phyloP scores from a whole-genome alignment of 768 basidiomycete species.

The Boletus sp. region DNA sequence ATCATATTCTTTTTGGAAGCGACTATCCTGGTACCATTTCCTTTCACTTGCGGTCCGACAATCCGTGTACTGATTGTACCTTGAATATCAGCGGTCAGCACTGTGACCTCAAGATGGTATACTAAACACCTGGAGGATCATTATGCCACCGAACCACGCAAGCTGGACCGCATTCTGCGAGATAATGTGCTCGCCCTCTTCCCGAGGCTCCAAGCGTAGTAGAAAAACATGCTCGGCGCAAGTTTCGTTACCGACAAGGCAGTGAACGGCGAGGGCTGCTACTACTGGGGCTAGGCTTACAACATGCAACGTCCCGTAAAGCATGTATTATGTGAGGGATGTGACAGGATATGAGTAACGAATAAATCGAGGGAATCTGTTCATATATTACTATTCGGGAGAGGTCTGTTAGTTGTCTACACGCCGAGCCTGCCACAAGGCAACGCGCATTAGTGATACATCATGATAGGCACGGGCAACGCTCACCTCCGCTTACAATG shows the following conservation, averaged over 20 bases:
- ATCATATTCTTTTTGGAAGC: constrained; percentile 66
- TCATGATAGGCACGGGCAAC: not conserved
- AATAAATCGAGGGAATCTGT: constrained; percentile 26
- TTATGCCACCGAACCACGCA: constrained; percentile 40
- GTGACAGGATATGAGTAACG: constrained; percentile 23
- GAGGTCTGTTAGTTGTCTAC: constrained; percentile 32
- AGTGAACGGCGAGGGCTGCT: not conserved
- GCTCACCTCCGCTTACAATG: constrained; percentile 76
- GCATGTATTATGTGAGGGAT: constrained; percentile 24
- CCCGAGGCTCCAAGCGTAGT: constrained; percentile 31
- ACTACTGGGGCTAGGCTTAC: not conserved
- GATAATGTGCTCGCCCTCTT: constrained; percentile 55
- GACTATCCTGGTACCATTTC: constrained; percentile 66
- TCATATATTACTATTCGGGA: constrained; percentile 18
- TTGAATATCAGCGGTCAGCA: constrained; percentile 50
- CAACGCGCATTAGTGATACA: constrained; percentile 2
- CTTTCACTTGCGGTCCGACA: not conserved
- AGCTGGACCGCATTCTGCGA: constrained; percentile 44
- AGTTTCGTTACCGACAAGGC: not conserved
- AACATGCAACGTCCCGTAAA: constrained; percentile 10
- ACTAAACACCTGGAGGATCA: constrained; percentile 50
- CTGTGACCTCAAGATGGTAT: constrained; percentile 59
- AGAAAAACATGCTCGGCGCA: not conserved
- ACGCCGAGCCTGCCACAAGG: constrained; percentile 54
- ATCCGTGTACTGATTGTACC: constrained; percentile 1